Percentiles rank a stretch among this genome's conserved stretches.
Evolutionary conservation across 2,329 filamentous ascomycete genomes (phyloP).

Genomic region (Diplocarpon mali): DNA sequence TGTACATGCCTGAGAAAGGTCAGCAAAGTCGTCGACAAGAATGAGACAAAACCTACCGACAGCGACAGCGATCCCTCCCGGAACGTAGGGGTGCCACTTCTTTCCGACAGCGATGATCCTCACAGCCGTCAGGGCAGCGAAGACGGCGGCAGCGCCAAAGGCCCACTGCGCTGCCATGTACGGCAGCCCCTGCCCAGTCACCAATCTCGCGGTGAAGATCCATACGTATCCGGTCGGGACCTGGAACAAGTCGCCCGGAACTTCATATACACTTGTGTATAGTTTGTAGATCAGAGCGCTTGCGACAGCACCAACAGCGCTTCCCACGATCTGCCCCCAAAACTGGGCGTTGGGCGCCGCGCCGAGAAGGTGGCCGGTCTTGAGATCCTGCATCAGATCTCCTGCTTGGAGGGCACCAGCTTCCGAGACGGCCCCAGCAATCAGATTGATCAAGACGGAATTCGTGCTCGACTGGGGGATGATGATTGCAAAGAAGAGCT

Average conservation of each 20-base stretch:
- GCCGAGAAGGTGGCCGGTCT: constrained; percentile 86
- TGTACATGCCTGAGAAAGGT: constrained; percentile 68
- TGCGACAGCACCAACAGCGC: constrained; percentile 72
- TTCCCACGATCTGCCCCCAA: constrained; percentile 89
- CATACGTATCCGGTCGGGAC: constrained; percentile 93
- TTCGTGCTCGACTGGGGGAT: constrained; percentile 72
- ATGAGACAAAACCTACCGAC: constrained; percentile 48
- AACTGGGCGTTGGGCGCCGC: constrained; percentile 93
- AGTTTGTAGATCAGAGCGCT: constrained; percentile 80
- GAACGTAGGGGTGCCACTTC: constrained; percentile 65
- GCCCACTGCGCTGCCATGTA: constrained; percentile 75
- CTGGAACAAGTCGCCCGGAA: constrained; percentile 83
- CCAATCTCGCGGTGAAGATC: constrained; percentile 90
- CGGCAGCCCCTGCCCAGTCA: constrained; percentile 83
- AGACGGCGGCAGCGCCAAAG: constrained; percentile 60
- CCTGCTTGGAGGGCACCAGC: constrained; percentile 86
- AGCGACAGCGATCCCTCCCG: constrained; percentile 90
- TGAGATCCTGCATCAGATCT: constrained; percentile 93
- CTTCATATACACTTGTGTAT: constrained; percentile 80
- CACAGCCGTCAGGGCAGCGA: constrained; percentile 57
- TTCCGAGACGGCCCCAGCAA: constrained; percentile 82
- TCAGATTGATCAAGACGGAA: constrained; percentile 86
- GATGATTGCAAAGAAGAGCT: constrained; percentile 86
- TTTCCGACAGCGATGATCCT: constrained; percentile 45
- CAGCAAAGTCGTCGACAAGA: constrained; percentile 1